Evolutionary conservation across 2,329 filamentous ascomycete genomes (phyloP).

Genomic region (Alternaria incomplexa): DNA sequence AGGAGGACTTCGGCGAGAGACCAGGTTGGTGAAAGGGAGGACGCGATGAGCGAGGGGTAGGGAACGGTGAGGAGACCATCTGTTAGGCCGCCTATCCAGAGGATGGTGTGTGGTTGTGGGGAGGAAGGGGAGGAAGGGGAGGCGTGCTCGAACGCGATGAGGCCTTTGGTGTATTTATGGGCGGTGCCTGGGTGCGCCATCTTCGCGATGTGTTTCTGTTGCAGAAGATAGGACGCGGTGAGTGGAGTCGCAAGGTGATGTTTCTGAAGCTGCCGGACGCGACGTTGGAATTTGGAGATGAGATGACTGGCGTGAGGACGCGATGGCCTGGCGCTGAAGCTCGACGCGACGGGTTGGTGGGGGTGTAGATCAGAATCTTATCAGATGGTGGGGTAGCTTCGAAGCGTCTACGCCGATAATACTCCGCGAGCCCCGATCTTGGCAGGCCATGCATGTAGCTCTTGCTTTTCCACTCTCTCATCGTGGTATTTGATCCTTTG

Average conservation of each 20-base stretch:
- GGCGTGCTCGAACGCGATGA: slow-evolving; percentile 56
- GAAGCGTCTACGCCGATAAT: neutral
- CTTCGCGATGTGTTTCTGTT: too few species aligned
- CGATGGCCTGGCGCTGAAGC: neutral
- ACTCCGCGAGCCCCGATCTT: neutral
- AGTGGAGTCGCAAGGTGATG: too few species aligned
- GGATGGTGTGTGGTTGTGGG: too few species aligned
- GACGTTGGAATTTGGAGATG: neutral
- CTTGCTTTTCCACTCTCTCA: neutral
- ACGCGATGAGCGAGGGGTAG: slow-evolving; percentile 61
- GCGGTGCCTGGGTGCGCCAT: slow-evolving; percentile 49
- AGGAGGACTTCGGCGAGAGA: slow-evolving; percentile 59
- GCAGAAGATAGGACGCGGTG: too few species aligned
- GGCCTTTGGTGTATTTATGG: slow-evolving; percentile 50
- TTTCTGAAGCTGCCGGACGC: too few species aligned
- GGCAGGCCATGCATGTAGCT: neutral
- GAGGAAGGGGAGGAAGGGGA: too few species aligned
- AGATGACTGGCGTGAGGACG: neutral
- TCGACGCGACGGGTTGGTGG: slow-evolving; percentile 3
- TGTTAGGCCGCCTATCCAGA: slow-evolving; percentile 73
- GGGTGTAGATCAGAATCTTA: slow-evolving; percentile 4
- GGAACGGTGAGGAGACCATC: slow-evolving; percentile 72
- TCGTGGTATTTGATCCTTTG: neutral
- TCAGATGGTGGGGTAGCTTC: slow-evolving; percentile 14
- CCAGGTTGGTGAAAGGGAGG: slow-evolving; percentile 59